Evolutionary conservation across 2,329 filamentous ascomycete species (phyloP), one percentile per base, ranked within the genome.

Genomic region (Penicillium sp.): DNA sequence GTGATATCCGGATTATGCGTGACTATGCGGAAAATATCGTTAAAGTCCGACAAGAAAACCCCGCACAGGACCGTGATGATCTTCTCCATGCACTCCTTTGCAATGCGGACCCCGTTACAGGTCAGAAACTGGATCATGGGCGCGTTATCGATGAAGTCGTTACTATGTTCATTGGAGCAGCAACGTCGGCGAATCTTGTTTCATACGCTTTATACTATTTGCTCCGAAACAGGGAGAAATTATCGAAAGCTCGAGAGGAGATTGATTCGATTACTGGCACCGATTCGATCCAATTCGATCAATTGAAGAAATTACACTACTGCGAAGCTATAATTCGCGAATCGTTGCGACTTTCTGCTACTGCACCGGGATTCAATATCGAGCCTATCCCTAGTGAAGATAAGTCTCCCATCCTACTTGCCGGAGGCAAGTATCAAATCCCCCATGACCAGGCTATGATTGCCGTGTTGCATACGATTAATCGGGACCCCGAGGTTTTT

Each of bases 141-240:
- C 80, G 82, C 51, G 78, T 88, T 47, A 78, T 86, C 46, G 83
- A 87, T 67, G 85, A 89, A 68, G 83, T 89, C 58, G 80, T 87
- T 32, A 79, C 80, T 1, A 87, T 89, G 75, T 79, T 86, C 24
- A 60, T 65, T 60, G 76, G 85, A 1, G 86, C 89, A 55, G 87
- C 89, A 63, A 90, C 88, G 0, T 89, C 87, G 0, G 84, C 83
- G 2, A 86, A 85, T 2, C 68, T 86, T n/a, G 68, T 90, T 5
- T 83, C 84, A 0, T 89, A 87, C 61, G 69, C 80, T 1, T 82
- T 88, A 49, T 85, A 84, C 61, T 76, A 85, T 46, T 74, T 90
- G 2, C 67, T 88, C 29, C 84, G 84, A 64, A 77, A 86, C 56
- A 85, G 85, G 0, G 76, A 78, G 3, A 74, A 77, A 1, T 84